Base-by-base conservation (phyloP, 2,329 filamentous ascomycete genomes). In the Macroventuria anomochaeta region DNA sequence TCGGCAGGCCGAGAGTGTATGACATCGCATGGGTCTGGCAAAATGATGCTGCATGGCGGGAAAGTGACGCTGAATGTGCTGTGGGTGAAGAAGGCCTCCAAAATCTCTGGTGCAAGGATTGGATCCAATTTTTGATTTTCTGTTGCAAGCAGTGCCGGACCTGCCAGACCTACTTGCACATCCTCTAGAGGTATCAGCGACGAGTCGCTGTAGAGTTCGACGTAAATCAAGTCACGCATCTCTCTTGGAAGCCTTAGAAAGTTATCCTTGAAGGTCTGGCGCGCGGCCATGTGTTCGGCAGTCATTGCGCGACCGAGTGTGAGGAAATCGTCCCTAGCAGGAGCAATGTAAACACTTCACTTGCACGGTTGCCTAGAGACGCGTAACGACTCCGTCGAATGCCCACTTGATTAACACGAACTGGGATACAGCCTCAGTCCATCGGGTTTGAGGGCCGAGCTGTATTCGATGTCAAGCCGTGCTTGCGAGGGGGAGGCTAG, bases 151-250 rank as follows among this genome's bases (percentile, higher is more conserved):
- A 48, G 13, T 26, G 37, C 28, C n/a, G 40, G 18, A 2, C 21
- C 32, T 18, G 48, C 36, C 10, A 44, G 12, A 15, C 46, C 38
- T 7, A 42, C 43, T 3, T 29, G 21, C 5, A 32, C 15, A 11
- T 51, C 4, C 4, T 32, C 32, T 33, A 64, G 15, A 2, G 41
- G 15, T 5, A 59, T 44, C 2, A 58, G 53, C 1, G 13, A 6
- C 5, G 46, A 23, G 20, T 50, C 25, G 8, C 13, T 13, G 28
- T 56, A 41, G 7, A 62, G 11, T 18, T 59, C 29, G 12, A 46
- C 42, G 36, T 63, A 67, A 21, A 67, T 53, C 15, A 59, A 10
- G 39, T 67, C 62, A 11, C 64, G 58, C 10, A 67, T 36, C 38
- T 67, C 62, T 10, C 61, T 51, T 1, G 64, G 64, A 2, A 67